Conservation (phyloP, 169 alveolate species). For the Sarcocystis neurona region DNA sequence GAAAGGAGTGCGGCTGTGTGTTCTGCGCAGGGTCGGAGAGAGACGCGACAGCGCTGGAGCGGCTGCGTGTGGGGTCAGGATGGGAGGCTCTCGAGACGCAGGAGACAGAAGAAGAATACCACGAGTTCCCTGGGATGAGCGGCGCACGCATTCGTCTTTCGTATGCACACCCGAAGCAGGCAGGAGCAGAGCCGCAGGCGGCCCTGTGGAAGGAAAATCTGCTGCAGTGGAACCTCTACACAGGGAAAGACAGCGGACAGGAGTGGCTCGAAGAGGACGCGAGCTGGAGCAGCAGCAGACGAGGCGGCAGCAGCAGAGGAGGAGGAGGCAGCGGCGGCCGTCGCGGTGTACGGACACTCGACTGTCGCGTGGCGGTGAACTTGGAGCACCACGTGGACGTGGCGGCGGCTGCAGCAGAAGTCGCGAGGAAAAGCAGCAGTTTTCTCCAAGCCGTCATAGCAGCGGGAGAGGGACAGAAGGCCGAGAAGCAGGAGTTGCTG, state of each 20-base stretch:
- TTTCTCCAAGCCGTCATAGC: too few species aligned
- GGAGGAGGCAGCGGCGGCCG: neutral
- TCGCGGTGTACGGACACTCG: neutral
- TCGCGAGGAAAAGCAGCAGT: neutral
- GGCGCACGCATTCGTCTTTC: conserved; percentile 13
- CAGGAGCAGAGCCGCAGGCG: neutral
- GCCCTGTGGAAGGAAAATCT: conserved; percentile 9
- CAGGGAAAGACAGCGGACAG: conserved; percentile 6
- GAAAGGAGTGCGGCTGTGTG: too few species aligned
- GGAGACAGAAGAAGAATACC: conserved; percentile 14
- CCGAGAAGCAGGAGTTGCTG: neutral
- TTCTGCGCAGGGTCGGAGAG: too few species aligned
- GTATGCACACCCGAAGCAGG: neutral
- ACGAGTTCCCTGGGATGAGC: neutral
- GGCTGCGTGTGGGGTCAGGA: too few species aligned
- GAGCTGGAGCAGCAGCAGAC: neutral
- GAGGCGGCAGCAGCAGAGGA: neutral
- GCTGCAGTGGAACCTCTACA: conserved; percentile 17
- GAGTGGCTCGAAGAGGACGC: conserved; percentile 22
- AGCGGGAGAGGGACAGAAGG: neutral
- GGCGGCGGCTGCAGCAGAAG: neutral
- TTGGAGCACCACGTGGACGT: conserved; percentile 18
- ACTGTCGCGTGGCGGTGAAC: conserved; percentile 15
- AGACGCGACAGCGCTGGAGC: too few species aligned
- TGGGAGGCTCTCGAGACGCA: neutral